A percentile compares a stretch with the other conserved stretches of the same genome.
Evolutionary conservation across 805 yeast genomes (phyloP).

Genomic region (Yamadazyma tumulicola): DNA sequence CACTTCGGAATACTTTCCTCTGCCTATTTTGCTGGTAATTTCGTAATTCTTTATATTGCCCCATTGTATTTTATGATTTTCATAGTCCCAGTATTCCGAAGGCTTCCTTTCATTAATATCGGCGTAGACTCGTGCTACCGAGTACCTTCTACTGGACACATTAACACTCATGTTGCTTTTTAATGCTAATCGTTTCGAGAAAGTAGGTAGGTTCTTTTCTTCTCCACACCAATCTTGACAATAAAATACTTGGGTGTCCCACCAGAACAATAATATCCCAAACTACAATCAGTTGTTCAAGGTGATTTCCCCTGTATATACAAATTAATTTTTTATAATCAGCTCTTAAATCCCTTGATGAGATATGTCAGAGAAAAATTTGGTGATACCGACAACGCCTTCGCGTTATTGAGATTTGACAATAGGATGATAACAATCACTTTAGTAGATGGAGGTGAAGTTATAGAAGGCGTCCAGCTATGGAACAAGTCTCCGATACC

Average conservation of each 20-base stretch:
- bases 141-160: constrained; percentile 27
- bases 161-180: constrained; percentile 26
- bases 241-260: too few species aligned
- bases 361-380: not conserved
- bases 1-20: constrained; percentile 93
- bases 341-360: too few species aligned
- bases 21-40: constrained; percentile 77
- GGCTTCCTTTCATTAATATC: constrained; percentile 76
- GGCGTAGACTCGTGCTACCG: constrained; percentile 77
- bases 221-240: too few species aligned
- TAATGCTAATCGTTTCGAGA: too few species aligned
- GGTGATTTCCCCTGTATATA: too few species aligned
- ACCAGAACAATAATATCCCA: too few species aligned
- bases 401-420: not conserved
- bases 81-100: constrained; percentile 82
- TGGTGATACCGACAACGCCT: not conserved
- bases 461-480: constrained; percentile 20
- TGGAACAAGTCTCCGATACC: constrained; percentile 14
- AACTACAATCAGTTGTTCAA: too few species aligned
- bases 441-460: constrained; percentile 6
- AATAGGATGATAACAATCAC: constrained; percentile 4
- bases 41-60: constrained; percentile 83
- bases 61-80: constrained; percentile 73
- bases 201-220: too few species aligned
- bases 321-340: too few species aligned